Percentiles rank a stretch among this genome's conserved stretches.
Conservation (phyloP, 116 monocot species). For the Cymodocea nodosa region DNA sequence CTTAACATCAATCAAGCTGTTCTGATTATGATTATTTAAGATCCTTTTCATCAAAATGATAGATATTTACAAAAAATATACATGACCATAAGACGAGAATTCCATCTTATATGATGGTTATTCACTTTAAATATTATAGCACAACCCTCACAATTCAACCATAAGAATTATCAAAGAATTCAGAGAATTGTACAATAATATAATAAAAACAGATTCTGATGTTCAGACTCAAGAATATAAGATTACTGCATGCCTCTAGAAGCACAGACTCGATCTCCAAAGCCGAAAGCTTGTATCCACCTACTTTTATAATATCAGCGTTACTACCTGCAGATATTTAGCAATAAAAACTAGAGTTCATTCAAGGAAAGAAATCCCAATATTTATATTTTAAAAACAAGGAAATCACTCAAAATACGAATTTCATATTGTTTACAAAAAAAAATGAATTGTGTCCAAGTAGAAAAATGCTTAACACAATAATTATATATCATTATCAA, state of each 20-base stretch:
- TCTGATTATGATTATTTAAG: too few relatives aligned
- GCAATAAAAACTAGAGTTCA: not conserved
- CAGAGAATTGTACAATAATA: not conserved
- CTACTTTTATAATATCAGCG: constrained; percentile 99
- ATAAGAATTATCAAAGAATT: too few relatives aligned
- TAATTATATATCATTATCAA: not conserved
- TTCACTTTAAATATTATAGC: too few relatives aligned
- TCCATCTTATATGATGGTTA: not conserved
- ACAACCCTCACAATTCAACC: too few relatives aligned
- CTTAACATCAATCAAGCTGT: too few relatives aligned
- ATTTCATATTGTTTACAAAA: not conserved
- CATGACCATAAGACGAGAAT: not conserved
- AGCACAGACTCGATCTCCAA: constrained; percentile 89
- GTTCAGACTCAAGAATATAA: not conserved
- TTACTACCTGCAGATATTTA: constrained; percentile 46
- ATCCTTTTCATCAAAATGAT: not conserved
- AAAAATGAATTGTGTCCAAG: too few relatives aligned
- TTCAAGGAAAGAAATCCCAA: not conserved
- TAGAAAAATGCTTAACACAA: too few relatives aligned
- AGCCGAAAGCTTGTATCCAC: constrained; percentile 92
- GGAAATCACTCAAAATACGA: too few relatives aligned
- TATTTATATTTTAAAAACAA: not conserved
- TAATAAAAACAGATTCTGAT: not conserved
- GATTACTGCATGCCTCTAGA: constrained; percentile 55
- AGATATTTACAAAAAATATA: not conserved